Evolutionary conservation across 805 yeast genomes (phyloP), one percentile per base, ranked within the genome.

Genomic region (Metschnikowia drakensbergensis): DNA sequence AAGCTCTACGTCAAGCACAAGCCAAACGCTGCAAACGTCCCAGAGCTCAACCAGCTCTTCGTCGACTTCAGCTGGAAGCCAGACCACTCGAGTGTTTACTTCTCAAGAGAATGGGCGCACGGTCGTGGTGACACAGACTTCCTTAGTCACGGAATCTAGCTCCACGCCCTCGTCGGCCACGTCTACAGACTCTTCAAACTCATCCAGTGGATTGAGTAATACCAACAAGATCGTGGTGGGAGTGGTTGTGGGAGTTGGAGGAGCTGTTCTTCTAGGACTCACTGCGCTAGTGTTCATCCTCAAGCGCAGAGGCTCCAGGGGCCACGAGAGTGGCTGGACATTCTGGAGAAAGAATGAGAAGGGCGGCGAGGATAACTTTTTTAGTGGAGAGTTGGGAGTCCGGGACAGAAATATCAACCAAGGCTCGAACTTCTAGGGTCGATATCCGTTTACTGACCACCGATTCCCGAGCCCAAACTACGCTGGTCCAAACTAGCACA

Each of bases 271-370:
- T 45, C 28, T 72, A 9, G 76, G 68, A 5, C 57, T 72, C 27
- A 50, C 65, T 2, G 71, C 62, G 0, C 56, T 69, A 17, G 59
- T 71, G 36, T 71, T 65, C 60, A 59, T 62, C 54, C 56, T 70
- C 47, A 70, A 64, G 60, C 65, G 59, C 53, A 69, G 71, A 59
- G 57, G 64, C 26, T 63, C 60, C 49, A 62, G 59, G 45, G 64
- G 56, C 40, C 52, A 49, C 17, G 54, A 53, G 45, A 54, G 56
- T 30, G 70, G 75, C 25, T 73, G 77, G 77, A 73, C 77, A 3
- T 73, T 73, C 66, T 73, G 77, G 77, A 66, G 76, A 59, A 72
- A 70, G 63, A 66, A 68, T 47, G 76, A 70, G 54, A 71, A 73
- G 61, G 70, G 66, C 22, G 63, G 64, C 30, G 51, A 51, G 32